Evolutionary conservation across 352 stramenopile species (phyloP), one percentile per base, ranked within the genome.

Genomic region (Globisporangium acanthophoron): DNA sequence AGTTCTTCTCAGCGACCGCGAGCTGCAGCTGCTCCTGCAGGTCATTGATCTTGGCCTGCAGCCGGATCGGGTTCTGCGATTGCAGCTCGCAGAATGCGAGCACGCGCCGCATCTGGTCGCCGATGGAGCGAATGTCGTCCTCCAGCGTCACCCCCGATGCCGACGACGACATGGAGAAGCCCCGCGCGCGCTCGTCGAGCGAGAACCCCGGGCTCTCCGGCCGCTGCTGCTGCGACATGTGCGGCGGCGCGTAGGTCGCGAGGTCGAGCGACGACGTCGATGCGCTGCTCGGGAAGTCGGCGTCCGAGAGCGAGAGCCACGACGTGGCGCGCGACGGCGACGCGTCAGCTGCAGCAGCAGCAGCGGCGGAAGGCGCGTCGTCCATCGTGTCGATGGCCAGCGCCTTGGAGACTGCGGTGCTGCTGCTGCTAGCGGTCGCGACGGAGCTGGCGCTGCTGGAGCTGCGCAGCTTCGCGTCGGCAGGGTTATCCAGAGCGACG

Each of bases 1-100:
- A 93, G 62, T 95, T 92, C 67, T 95, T 95, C 71, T 95, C 85
- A 13, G 76, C 73, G 48, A 92, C 73, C 31, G 75, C 83, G 58
- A 81, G 71, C 15, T 80, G 76, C 31, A 95, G 73, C 65, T 92
- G 76, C 54, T 92, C 77, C 67, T 91, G 64, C 43, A 95, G 71
- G 55, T 91, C 78, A 46, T 76, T 71, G 62, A 95, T 87, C 74
- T 88, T 89, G 54, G 73, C 71, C 51, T 92, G 78, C 64, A 95
- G 50, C 0, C 74, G 76, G 55, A 90, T 65, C 44, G 85, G 80
- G 46, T 78, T 92, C 63, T 93, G 76, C 43, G 76, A 60, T 58
- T 92, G 80, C 7, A 64, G 69, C 50, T 92, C 83, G 54, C 83
- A 91, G 59, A 92, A 92, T 41, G 76, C 78, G 49, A 93, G 59